Conservation (phyloP, 495 filamentous ascomycete genomes). For the Penicillium flavigenum region DNA sequence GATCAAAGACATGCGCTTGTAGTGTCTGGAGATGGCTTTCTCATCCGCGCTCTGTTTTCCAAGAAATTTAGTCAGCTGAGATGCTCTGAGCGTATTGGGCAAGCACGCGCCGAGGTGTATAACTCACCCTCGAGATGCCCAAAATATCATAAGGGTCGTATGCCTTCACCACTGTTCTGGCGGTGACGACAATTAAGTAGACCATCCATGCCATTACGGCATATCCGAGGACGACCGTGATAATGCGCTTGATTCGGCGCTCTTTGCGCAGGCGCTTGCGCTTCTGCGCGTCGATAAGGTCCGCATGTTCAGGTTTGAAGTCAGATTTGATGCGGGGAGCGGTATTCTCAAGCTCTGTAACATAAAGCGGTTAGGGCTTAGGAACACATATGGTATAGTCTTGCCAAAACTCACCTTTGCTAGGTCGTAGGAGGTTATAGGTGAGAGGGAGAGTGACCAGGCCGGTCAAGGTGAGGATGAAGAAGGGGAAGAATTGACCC, state of each 20-base stretch:
- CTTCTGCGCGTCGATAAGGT: conserved; percentile 80
- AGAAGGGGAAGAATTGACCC: conserved; percentile 99
- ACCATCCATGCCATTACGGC: conserved; percentile 85
- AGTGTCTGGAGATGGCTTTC: conserved; percentile 85
- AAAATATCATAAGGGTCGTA: conserved; percentile 98
- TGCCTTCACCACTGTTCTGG: conserved; percentile 68
- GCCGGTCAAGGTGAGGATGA: conserved; percentile 84
- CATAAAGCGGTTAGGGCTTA: conserved; percentile 1
- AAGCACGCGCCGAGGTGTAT: not conserved
- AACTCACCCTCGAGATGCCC: conserved; percentile 71
- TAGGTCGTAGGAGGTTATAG: conserved; percentile 76
- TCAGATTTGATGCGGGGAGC: conserved; percentile 68
- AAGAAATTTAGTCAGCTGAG: not conserved
- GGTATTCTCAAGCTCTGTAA: conserved; percentile 61
- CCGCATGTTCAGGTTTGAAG: conserved; percentile 78
- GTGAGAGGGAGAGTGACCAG: conserved; percentile 90
- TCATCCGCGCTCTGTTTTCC: conserved; percentile 68
- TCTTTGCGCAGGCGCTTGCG: conserved; percentile 88
- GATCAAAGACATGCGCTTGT: conserved; percentile 79
- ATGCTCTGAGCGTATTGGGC: not conserved
- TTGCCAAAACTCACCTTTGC: conserved; percentile 57
- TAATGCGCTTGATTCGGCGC: conserved; percentile 80
- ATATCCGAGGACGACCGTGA: conserved; percentile 76
- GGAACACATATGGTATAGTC: not conserved
- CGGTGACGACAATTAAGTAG: conserved; percentile 82